phyloP scores from a whole-genome alignment of 2,329 filamentous ascomycete species.

The Fusarium piperis region DNA sequence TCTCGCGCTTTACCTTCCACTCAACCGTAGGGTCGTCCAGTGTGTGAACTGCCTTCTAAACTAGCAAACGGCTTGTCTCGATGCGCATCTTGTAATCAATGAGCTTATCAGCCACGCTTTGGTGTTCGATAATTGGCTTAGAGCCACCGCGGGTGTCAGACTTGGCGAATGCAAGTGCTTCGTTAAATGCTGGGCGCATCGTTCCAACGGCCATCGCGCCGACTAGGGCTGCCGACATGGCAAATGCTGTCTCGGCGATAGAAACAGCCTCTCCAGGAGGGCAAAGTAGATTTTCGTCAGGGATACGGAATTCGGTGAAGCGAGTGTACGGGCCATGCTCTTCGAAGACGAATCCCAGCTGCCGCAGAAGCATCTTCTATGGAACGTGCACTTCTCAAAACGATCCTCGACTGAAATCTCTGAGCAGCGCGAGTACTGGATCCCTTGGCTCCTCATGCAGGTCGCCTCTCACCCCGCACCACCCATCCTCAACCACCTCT shows the following conservation, averaged over 20 bases:
- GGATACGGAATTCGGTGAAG: constrained; percentile 59
- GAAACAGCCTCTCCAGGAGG: constrained; percentile 53
- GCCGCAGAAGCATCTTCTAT: too few species aligned
- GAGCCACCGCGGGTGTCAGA: constrained; percentile 55
- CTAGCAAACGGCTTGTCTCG: constrained; percentile 59
- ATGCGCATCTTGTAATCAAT: constrained; percentile 62
- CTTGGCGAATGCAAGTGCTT: constrained; percentile 60
- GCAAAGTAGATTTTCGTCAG: constrained; percentile 57
- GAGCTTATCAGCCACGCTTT: constrained; percentile 62
- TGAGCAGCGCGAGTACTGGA: too few species aligned
- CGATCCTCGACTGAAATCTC: too few species aligned
- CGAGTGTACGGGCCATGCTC: constrained; percentile 60
- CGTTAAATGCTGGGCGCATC: constrained; percentile 63
- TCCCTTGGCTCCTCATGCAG: too few species aligned
- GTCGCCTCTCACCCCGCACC: too few species aligned
- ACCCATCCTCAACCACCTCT: too few species aligned
- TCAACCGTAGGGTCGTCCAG: constrained; percentile 47
- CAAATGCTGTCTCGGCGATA: constrained; percentile 55
- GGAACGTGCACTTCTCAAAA: too few species aligned
- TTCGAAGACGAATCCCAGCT: too few species aligned
- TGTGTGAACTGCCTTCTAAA: constrained; percentile 60
- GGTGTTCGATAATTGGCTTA: constrained; percentile 56
- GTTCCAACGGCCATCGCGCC: constrained; percentile 65
- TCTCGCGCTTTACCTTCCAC: not conserved
- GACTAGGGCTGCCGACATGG: constrained; percentile 57